Conservation (phyloP, 73 alveolate genomes). For the Halteria grandinella region DNA sequence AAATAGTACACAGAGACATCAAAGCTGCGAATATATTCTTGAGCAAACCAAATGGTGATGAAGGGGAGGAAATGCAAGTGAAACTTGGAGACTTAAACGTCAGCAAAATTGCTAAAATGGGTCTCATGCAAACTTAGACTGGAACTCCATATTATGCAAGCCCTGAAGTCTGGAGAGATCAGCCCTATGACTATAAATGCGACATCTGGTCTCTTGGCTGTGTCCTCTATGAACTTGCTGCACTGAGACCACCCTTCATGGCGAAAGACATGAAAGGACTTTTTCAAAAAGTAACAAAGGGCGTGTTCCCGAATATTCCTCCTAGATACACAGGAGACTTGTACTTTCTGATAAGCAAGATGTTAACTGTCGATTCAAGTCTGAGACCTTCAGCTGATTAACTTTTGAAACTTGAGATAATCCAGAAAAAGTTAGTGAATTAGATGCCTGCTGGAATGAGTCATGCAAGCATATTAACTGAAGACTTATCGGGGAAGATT, state of each 20-base stretch:
- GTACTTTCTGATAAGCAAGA: not conserved
- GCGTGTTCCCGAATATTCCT: not conserved
- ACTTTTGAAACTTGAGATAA: too few relatives aligned
- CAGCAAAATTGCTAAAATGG: constrained; percentile 52
- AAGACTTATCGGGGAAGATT: too few relatives aligned
- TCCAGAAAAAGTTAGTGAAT: too few relatives aligned
- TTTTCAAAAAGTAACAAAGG: constrained; percentile 1
- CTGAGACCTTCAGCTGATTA: not conserved
- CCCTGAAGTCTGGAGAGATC: constrained; percentile 81
- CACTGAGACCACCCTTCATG: constrained; percentile 53
- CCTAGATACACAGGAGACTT: not conserved
- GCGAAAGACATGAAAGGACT: too few relatives aligned
- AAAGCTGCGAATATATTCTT: too few relatives aligned
- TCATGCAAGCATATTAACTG: too few relatives aligned
- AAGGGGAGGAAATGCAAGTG: too few relatives aligned
- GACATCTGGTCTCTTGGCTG: constrained; percentile 68
- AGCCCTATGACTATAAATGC: constrained; percentile 78
- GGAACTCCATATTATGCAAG: too few relatives aligned
- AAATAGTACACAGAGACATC: constrained; percentile 37
- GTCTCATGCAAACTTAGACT: not conserved
- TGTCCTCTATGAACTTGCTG: too few relatives aligned
- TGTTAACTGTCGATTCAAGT: not conserved
- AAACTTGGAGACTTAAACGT: constrained; percentile 66
- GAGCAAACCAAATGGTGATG: too few relatives aligned
- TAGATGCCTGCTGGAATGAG: too few relatives aligned